These are phyloP conservation scores for Apiotrichum porosum DNA, from an alignment of 1,284 basidiomycete genomes.

Conservation along the genomic window DNA sequence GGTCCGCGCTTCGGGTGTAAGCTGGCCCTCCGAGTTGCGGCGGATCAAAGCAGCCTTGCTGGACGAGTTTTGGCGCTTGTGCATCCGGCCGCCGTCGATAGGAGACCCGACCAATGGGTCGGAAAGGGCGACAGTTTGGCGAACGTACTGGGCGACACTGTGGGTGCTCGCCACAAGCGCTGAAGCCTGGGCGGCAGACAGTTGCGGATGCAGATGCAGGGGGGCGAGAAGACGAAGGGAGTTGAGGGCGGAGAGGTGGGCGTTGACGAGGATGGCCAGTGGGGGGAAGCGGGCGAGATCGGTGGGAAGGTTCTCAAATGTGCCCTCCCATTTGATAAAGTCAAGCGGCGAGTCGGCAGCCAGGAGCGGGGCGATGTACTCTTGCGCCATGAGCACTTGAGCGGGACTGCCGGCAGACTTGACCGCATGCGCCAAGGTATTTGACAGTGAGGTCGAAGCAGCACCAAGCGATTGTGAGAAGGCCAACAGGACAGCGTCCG, in stretches of 20 bases:
- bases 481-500: constrained; percentile 56
- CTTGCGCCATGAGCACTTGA: constrained; percentile 38
- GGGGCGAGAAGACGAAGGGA: constrained; percentile 75
- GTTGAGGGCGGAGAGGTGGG: constrained; percentile 69
- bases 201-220: constrained; percentile 52
- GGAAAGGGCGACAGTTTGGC: constrained; percentile 18
- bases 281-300: constrained; percentile 69
- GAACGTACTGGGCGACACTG: constrained; percentile 53
- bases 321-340: constrained; percentile 9
- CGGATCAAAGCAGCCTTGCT: constrained; percentile 25
- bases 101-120: constrained; percentile 2
- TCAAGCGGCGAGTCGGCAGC: constrained; percentile 10
- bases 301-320: constrained; percentile 43
- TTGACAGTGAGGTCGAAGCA: constrained; percentile 37
- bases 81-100: constrained; percentile 6
- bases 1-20: constrained; percentile 31
- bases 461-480: constrained; percentile 49
- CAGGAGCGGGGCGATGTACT: constrained; percentile 29
- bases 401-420: constrained; percentile 21
- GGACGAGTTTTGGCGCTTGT: constrained; percentile 22
- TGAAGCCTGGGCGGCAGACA: constrained; percentile 55
- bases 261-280: constrained; percentile 70
- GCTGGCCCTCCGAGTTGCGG: constrained; percentile 31
- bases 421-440: constrained; percentile 26
- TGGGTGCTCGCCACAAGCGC: constrained; percentile 49